Percentiles rank a stretch among this genome's conserved stretches.
These are phyloP conservation scores for Venturia carpophila DNA, from an alignment of 2,329 filamentous ascomycete species.

Conservation along the genomic window DNA sequence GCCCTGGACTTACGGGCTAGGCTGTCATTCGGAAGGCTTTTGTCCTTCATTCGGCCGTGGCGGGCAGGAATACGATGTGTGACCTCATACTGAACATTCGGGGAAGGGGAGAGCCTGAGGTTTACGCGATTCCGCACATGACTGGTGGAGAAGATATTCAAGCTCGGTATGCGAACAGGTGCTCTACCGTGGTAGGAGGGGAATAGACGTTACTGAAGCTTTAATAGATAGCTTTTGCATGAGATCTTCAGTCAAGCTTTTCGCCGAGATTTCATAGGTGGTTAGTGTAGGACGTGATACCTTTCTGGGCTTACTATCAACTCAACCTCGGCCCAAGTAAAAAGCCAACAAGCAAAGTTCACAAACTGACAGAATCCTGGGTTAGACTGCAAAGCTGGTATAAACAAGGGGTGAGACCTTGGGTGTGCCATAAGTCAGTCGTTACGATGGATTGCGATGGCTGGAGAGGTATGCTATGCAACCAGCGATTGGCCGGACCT, in stretches of 20 bases:
- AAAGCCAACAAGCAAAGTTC: no score
- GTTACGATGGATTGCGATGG: background rate
- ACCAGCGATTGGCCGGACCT: background rate
- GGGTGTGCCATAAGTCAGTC: background rate
- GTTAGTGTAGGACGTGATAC: no score
- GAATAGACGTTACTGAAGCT: no score
- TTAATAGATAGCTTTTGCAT: no score
- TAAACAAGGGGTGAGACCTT: background rate
- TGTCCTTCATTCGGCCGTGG: conserved; percentile 6
- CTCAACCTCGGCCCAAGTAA: no score
- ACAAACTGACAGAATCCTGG: no score
- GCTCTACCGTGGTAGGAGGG: no score
- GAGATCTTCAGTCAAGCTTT: no score
- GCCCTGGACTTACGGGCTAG: background rate
- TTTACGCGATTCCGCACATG: background rate
- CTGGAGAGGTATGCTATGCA: background rate
- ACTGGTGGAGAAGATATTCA: background rate
- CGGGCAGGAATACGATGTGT: background rate
- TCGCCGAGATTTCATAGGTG: no score
- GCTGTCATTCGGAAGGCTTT: background rate
- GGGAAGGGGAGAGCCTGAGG: background rate
- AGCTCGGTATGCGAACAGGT: conserved; percentile 10
- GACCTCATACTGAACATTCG: conserved; percentile 1
- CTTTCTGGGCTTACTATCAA: no score
- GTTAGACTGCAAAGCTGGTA: no score